phyloP scores from a whole-genome alignment of 306 rosid genomes.

The Argentina anserina region DNA sequence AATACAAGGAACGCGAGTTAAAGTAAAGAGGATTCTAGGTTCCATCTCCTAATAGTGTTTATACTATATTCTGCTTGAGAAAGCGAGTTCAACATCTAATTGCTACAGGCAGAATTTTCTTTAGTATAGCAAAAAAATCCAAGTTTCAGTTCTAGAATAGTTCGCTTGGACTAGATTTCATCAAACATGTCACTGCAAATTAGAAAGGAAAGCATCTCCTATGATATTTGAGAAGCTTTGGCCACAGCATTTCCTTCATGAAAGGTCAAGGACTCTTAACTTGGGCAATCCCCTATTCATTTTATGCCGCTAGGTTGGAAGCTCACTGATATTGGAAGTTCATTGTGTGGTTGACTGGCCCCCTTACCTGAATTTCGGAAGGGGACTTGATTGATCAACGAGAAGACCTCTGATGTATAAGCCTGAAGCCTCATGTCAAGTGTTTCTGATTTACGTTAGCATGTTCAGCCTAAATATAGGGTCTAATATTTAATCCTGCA shows the following conservation, averaged over 20 bases:
- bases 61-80: background rate
- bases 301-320: background rate
- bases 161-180: background rate
- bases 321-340: background rate
- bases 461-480: background rate
- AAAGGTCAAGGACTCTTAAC: background rate
- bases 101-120: background rate
- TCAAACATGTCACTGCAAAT: background rate
- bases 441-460: background rate
- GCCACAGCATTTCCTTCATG: background rate
- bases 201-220: background rate
- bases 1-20: background rate
- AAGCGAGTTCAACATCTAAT: background rate
- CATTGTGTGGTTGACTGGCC: background rate
- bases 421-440: background rate
- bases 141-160: background rate
- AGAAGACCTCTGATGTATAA: no score
- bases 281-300: background rate
- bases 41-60: background rate
- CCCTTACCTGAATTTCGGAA: background rate
- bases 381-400: no score
- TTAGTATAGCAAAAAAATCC: background rate
- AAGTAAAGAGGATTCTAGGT: background rate
- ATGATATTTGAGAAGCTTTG: background rate
- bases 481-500: background rate